These are phyloP conservation scores for Silybum marianum DNA, from an alignment of 129 eudicot species.

Conservation along the genomic window DNA sequence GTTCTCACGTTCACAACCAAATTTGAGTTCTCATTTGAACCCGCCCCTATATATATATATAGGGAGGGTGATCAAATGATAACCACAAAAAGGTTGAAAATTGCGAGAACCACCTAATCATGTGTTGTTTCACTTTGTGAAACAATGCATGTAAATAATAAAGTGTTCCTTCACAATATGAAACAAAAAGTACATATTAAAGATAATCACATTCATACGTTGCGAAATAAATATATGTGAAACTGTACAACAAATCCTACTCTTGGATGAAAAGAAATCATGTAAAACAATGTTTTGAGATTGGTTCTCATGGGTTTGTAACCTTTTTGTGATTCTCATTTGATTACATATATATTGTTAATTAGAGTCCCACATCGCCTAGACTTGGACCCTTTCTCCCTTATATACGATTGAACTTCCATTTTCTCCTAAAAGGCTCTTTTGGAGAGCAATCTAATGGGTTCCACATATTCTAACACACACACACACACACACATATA, in stretches of 20 bases:
- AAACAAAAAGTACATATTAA: not conserved
- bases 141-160: not conserved
- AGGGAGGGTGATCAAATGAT: not conserved
- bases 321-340: not conserved
- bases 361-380: too few species aligned
- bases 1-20: too few species aligned
- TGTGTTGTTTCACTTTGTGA: not conserved
- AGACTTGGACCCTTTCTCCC: too few species aligned
- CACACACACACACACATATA: not conserved
- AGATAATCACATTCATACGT: not conserved
- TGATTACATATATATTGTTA: too few species aligned
- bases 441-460: too few species aligned
- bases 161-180: not conserved
- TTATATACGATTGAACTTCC: too few species aligned
- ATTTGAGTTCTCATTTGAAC: too few species aligned
- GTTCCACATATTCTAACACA: too few species aligned
- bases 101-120: not conserved
- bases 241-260: not conserved
- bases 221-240: not conserved
- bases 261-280: not conserved
- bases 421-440: too few species aligned
- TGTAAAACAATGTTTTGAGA: not conserved
- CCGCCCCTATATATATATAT: not conserved
- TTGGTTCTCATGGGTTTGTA: not conserved
- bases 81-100: not conserved